A percentile compares a stretch with the other conserved stretches of the same genome.
phyloP scores from a whole-genome alignment of 2,329 filamentous ascomycete species.

The Tolypocladium ophioglossoides region DNA sequence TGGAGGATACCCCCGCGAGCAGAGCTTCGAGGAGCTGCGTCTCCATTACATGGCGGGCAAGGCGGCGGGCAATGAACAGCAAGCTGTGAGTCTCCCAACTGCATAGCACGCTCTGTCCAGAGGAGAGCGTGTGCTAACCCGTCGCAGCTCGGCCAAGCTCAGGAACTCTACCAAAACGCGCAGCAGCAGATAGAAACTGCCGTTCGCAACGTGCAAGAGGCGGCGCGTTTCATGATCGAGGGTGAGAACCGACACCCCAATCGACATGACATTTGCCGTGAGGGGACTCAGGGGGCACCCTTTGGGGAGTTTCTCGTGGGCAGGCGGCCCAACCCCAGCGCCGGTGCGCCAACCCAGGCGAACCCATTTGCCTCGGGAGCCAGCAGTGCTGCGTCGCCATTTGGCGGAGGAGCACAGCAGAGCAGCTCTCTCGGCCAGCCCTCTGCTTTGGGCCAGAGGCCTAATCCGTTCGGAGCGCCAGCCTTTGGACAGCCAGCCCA shows the following conservation, averaged over 20 bases:
- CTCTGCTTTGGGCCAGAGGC: conserved; percentile 18
- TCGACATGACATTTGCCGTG: conserved; percentile 51
- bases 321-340: conserved; percentile 16
- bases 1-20: conserved; percentile 66
- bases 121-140: conserved; percentile 8
- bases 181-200: conserved; percentile 64
- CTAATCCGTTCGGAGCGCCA: conserved; percentile 23
- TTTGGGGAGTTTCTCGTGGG: conserved; percentile 35
- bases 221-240: conserved; percentile 57
- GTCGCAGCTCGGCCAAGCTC: conserved; percentile 46
- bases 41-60: conserved; percentile 56
- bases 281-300: conserved; percentile 30
- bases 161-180: conserved; percentile 51
- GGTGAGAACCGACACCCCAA: conserved; percentile 66
- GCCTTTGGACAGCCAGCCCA: conserved; percentile 26
- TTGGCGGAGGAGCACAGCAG: conserved; percentile 15
- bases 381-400: conserved; percentile 13
- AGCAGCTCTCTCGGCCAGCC: conserved; percentile 29
- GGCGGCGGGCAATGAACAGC: conserved; percentile 47
- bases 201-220: conserved; percentile 58
- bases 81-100: conserved; percentile 30
- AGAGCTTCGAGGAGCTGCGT: conserved; percentile 81
- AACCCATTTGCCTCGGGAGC: conserved; percentile 31
- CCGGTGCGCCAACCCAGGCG: conserved; percentile 15
- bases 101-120: background rate